Evolutionary conservation across 768 basidiomycete genomes (phyloP).

Genomic region (Suillus hirtellus): DNA sequence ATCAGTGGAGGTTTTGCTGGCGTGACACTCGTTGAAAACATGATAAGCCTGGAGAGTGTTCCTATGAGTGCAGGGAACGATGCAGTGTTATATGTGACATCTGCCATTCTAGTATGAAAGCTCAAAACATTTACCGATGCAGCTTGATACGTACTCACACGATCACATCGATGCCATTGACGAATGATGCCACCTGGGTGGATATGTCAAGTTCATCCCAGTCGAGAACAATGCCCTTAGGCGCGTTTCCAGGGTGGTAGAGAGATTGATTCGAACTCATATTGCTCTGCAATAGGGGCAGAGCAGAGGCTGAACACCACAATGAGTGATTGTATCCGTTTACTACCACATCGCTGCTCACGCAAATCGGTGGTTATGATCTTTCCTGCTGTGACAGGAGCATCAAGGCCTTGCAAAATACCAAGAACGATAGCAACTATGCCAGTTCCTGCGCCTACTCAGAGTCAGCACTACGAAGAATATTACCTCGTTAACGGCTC

Average conservation of each 20-base stretch:
- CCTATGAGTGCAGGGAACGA: slow-evolving; percentile 76
- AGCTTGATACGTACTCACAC: slow-evolving; percentile 49
- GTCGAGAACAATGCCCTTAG: slow-evolving; percentile 52
- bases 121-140: not conserved
- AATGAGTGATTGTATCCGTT: slow-evolving; percentile 2
- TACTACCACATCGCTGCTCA: slow-evolving; percentile 35
- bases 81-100: slow-evolving; percentile 88
- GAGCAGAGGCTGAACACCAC: slow-evolving; percentile 64
- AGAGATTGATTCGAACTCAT: slow-evolving; percentile 46
- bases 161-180: slow-evolving; percentile 57
- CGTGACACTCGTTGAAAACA: slow-evolving; percentile 14
- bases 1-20: slow-evolving; percentile 44
- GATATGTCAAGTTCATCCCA: slow-evolving; percentile 72
- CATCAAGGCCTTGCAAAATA: slow-evolving; percentile 46
- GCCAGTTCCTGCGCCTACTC: slow-evolving; percentile 80
- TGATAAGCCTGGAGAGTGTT: slow-evolving; percentile 60
- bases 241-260: slow-evolving; percentile 30
- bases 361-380: slow-evolving; percentile 74
- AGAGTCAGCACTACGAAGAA: not conserved
- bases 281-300: slow-evolving; percentile 76
- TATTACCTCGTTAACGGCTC: slow-evolving; percentile 10
- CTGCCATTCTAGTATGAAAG: slow-evolving; percentile 70
- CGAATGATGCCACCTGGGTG: slow-evolving; percentile 38
- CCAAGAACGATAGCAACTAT: slow-evolving; percentile 72
- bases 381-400: slow-evolving; percentile 24